A percentile compares a stretch with the other conserved stretches of the same genome.
phyloP scores from a whole-genome alignment of 768 basidiomycete species.

The Mycena vulgaris region DNA sequence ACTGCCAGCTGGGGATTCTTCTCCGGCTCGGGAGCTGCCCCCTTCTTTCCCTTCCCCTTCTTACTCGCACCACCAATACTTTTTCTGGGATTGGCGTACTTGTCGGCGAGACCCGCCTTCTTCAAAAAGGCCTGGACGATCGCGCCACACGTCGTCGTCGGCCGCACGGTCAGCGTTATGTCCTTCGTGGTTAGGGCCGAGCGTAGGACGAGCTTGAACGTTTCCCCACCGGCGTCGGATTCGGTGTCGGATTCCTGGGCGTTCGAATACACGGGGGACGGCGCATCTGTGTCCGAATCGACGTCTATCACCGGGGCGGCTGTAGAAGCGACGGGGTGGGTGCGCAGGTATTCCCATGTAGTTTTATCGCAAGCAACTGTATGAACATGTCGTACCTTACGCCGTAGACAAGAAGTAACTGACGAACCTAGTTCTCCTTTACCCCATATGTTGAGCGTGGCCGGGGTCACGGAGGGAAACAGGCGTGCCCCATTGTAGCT shows the following conservation, averaged over 20 bases:
- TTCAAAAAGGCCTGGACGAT: slow-evolving; percentile 85
- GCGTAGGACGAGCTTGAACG: slow-evolving; percentile 77
- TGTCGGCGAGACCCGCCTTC: slow-evolving; percentile 71
- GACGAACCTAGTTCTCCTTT: slow-evolving; percentile 76
- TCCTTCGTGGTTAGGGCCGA: slow-evolving; percentile 67
- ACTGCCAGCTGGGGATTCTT: slow-evolving; percentile 69
- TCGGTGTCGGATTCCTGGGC: slow-evolving; percentile 61
- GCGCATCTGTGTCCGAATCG: slow-evolving; percentile 36
- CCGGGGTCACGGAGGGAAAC: slow-evolving; percentile 79
- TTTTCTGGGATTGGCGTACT: slow-evolving; percentile 54
- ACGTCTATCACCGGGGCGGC: slow-evolving; percentile 11
- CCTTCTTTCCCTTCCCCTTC: slow-evolving; percentile 48
- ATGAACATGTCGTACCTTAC: neutral
- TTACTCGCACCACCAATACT: slow-evolving; percentile 44
- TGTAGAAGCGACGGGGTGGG: slow-evolving; percentile 39
- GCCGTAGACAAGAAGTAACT: neutral
- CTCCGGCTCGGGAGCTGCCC: slow-evolving; percentile 31
- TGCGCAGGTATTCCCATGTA: slow-evolving; percentile 76
- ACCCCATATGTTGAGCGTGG: slow-evolving; percentile 76
- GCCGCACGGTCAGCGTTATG: slow-evolving; percentile 77
- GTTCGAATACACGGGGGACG: slow-evolving; percentile 49
- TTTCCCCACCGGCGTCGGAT: slow-evolving; percentile 64
- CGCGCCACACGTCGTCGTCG: slow-evolving; percentile 82
- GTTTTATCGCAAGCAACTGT: slow-evolving; percentile 77
- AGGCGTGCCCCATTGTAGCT: slow-evolving; percentile 74